Conservation (phyloP, 345 rosid species). For the Populus tremula region DNA sequence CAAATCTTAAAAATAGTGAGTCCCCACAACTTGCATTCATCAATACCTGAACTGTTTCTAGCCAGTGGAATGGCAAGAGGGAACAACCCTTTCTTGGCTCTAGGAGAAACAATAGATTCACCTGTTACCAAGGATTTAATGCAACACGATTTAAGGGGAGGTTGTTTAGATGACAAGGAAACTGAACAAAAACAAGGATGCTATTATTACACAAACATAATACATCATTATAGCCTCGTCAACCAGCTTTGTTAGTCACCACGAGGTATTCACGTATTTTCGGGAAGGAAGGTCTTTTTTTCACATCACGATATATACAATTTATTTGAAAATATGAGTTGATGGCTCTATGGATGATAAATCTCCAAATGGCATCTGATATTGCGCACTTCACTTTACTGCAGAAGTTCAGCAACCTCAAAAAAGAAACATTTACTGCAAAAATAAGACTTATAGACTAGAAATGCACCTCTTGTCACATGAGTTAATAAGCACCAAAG, state of each 20-base stretch:
- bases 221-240: not conserved
- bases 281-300: not conserved
- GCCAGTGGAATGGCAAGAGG: conserved; percentile 26
- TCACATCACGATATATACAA: not conserved
- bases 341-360: too few species aligned
- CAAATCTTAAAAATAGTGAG: not conserved
- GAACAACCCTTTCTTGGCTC: conserved; percentile 21
- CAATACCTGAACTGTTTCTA: conserved; percentile 22
- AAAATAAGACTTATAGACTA: not conserved
- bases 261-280: not conserved
- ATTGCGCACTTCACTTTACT: not conserved
- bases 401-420: not conserved
- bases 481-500: not conserved
- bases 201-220: not conserved
- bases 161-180: not conserved
- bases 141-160: not conserved
- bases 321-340: too few species aligned
- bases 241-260: not conserved
- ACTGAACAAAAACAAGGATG: not conserved
- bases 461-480: not conserved
- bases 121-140: conserved; percentile 10
- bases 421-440: not conserved
- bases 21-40: not conserved
- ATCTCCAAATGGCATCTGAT: not conserved
- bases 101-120: conserved; percentile 17